These are phyloP conservation scores for Teunomyces lycoperdinae DNA, from an alignment of 805 yeast species.

Conservation along the genomic window DNA sequence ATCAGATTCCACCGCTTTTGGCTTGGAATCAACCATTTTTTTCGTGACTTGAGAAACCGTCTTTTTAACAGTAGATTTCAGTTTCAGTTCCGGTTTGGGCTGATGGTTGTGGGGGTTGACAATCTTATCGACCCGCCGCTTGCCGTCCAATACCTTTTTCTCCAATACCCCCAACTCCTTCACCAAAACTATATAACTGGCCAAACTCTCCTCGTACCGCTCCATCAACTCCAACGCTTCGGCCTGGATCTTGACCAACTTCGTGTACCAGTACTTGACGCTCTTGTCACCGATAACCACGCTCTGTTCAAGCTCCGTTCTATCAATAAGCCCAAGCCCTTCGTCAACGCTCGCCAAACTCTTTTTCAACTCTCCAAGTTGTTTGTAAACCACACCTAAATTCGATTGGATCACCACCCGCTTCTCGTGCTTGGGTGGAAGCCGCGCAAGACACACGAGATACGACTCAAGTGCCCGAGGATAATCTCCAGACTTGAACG, in stretches of 20 bases:
- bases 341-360: constrained; percentile 29
- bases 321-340: constrained; percentile 41
- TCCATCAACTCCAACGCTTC: constrained; percentile 84
- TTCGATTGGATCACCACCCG: constrained; percentile 73
- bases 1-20: constrained; percentile 34
- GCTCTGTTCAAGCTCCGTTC: constrained; percentile 20
- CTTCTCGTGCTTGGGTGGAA: constrained; percentile 65
- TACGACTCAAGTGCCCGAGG: constrained; percentile 60
- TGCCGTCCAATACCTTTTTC: constrained; percentile 71
- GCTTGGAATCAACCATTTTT: constrained; percentile 1
- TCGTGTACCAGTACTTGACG: constrained; percentile 70
- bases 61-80: too few relatives aligned
- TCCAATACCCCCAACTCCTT: constrained; percentile 61
- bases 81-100: constrained; percentile 10
- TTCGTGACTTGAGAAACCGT: too few relatives aligned
- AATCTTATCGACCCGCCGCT: constrained; percentile 68
- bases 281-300: constrained; percentile 47
- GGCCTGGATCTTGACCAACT: constrained; percentile 67
- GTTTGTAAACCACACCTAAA: constrained; percentile 43
- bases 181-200: constrained; percentile 58
- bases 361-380: constrained; percentile 12
- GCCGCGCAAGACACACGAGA: constrained; percentile 42
- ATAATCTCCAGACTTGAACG: constrained; percentile 83
- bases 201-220: constrained; percentile 60
- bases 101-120: constrained; percentile 51